phyloP scores from a whole-genome alignment of 805 yeast genomes.

The Ogataea wickerhamii region DNA sequence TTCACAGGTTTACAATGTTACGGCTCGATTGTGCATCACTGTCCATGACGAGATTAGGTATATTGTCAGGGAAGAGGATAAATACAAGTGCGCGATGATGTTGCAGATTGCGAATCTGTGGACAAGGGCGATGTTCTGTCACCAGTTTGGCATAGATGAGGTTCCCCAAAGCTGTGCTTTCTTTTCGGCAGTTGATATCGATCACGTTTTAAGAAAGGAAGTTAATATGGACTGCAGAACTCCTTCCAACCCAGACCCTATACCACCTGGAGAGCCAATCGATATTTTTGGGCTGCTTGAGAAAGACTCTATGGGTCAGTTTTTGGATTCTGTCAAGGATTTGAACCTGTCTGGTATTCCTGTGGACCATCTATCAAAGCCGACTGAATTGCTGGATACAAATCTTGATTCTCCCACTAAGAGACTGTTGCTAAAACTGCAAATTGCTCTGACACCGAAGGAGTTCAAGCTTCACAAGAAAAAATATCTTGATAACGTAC shows the following conservation, averaged over 20 bases:
- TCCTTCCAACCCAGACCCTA: constrained; percentile 71
- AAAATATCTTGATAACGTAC: constrained; percentile 16
- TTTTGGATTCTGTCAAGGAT: constrained; percentile 19
- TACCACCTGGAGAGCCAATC: constrained; percentile 76
- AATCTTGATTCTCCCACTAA: constrained; percentile 21
- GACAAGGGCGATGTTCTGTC: constrained; percentile 95
- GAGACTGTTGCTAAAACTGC: constrained; percentile 27
- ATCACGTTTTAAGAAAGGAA: constrained; percentile 83
- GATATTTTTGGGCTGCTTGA: constrained; percentile 54
- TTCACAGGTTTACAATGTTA: constrained; percentile 54
- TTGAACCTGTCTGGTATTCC: constrained; percentile 14
- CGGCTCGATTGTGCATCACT: constrained; percentile 78
- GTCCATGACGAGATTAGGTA: constrained; percentile 95
- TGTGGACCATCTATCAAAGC: constrained; percentile 15
- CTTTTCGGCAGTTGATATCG: constrained; percentile 91
- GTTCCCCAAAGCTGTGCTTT: constrained; percentile 95
- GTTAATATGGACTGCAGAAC: constrained; percentile 90
- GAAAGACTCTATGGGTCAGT: constrained; percentile 31
- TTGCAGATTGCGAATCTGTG: constrained; percentile 88
- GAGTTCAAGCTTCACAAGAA: constrained; percentile 29
- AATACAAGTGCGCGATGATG: constrained; percentile 73
- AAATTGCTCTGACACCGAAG: constrained; percentile 25
- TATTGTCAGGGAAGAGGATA: constrained; percentile 68
- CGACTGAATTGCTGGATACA: constrained; percentile 28
- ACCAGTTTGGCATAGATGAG: constrained; percentile 83